Evolutionary conservation across 208 protist species (phyloP).

Genomic region (Crithidia fasciculata): DNA sequence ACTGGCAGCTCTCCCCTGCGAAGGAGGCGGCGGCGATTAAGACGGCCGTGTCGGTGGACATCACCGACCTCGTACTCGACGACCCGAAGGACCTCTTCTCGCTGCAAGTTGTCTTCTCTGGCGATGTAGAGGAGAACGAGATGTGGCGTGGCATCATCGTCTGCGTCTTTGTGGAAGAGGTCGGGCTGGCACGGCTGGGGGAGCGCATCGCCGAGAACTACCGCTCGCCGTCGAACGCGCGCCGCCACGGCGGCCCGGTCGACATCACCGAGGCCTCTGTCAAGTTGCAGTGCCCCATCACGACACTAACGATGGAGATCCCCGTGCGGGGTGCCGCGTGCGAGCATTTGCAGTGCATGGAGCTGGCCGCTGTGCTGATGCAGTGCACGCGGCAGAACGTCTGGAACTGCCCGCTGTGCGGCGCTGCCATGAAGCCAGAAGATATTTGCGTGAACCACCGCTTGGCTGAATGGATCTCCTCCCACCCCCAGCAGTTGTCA

Average conservation of each 20-base stretch:
- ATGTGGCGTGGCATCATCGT: constrained; percentile 78
- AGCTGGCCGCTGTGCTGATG: constrained; percentile 62
- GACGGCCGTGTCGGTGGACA: constrained; percentile 61
- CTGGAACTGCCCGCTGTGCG: constrained; percentile 89
- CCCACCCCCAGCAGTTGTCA: constrained; percentile 24
- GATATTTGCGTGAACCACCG: constrained; percentile 78
- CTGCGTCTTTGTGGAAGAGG: constrained; percentile 69
- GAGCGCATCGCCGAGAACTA: constrained; percentile 56
- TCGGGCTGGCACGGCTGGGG: constrained; percentile 38
- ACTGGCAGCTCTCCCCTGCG: constrained; percentile 62
- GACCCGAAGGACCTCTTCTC: constrained; percentile 46
- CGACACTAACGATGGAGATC: constrained; percentile 53
- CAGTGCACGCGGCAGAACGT: constrained; percentile 72
- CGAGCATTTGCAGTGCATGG: constrained; percentile 87
- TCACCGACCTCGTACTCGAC: constrained; percentile 54
- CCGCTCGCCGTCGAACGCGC: constrained; percentile 3
- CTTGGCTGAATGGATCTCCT: constrained; percentile 72
- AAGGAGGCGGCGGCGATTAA: constrained; percentile 69
- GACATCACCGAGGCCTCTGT: constrained; percentile 61
- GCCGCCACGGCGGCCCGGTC: constrained; percentile 29
- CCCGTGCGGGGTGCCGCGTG: constrained; percentile 68
- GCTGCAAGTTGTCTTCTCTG: constrained; percentile 60
- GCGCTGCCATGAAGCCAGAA: constrained; percentile 52
- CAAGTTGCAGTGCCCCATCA: constrained; percentile 70
- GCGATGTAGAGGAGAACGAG: constrained; percentile 45